Evolutionary conservation across 2,329 filamentous ascomycete genomes (phyloP).

Genomic region (Fusarium fracticaudum): DNA sequence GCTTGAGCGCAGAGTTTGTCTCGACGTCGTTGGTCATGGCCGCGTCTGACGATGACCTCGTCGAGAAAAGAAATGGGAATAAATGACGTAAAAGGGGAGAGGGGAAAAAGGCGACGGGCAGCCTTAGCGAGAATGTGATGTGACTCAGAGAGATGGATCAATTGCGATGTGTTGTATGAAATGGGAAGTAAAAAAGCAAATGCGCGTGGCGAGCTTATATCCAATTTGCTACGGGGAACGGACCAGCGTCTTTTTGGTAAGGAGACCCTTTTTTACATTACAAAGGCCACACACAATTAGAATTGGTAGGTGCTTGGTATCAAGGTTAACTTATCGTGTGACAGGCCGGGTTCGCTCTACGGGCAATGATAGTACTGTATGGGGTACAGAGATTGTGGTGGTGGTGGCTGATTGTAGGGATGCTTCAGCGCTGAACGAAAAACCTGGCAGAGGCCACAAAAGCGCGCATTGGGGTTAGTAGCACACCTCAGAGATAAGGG

Average conservation of each 20-base stretch:
- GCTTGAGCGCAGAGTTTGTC: constrained; percentile 38
- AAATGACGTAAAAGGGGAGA: constrained; percentile 11
- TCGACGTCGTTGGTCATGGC: constrained; percentile 42
- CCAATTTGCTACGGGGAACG: constrained; percentile 13
- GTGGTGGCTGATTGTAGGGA: constrained; percentile 4
- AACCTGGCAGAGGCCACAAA: constrained; percentile 15
- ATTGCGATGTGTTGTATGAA: neutral
- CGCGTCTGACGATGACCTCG: constrained; percentile 35
- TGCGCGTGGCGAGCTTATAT: constrained; percentile 27
- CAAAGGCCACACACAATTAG: neutral
- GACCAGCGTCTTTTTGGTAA: constrained; percentile 7
- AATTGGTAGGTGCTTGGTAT: constrained; percentile 9
- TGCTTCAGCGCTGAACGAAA: constrained; percentile 1
- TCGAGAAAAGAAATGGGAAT: constrained; percentile 6
- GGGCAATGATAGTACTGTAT: constrained; percentile 26
- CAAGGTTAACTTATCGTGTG: constrained; percentile 20
- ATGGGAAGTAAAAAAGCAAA: neutral
- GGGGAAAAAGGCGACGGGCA: constrained; percentile 30
- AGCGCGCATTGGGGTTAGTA: constrained; percentile 25
- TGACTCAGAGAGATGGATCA: neutral
- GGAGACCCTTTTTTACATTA: neutral
- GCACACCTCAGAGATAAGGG: constrained; percentile 9
- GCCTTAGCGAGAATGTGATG: constrained; percentile 18
- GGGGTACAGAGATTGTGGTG: neutral
- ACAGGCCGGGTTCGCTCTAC: neutral